phyloP scores from a whole-genome alignment of 495 filamentous ascomycete species.

The Penicillium macrosclerotiorum region DNA sequence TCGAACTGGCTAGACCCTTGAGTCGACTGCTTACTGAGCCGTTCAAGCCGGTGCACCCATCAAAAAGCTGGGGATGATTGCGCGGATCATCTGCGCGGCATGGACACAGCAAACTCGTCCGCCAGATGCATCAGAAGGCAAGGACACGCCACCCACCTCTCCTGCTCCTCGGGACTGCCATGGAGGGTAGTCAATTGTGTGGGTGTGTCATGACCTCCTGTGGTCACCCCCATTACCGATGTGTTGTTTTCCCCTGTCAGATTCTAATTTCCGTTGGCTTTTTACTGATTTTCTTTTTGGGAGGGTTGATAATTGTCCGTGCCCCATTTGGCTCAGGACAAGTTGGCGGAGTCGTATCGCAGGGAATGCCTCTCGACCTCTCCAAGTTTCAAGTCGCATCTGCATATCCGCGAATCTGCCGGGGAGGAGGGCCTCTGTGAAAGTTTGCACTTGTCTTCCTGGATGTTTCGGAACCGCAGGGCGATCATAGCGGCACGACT shows the following conservation, averaged over 20 bases:
- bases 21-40: neutral
- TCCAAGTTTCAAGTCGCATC: no score
- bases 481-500: slow-evolving; percentile 7
- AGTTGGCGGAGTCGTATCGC: no score
- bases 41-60: neutral
- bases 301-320: no score
- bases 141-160: slow-evolving; percentile 2
- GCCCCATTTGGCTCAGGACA: no score
- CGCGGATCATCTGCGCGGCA: slow-evolving; percentile 13
- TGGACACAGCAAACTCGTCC: neutral
- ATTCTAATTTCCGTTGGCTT: no score
- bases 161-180: neutral
- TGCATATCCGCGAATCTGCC: no score
- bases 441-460: slow-evolving; percentile 11
- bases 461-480: slow-evolving; percentile 18
- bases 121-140: slow-evolving; percentile 5
- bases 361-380: no score
- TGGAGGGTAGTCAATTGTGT: neutral
- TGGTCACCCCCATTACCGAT: no score
- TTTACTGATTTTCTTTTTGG: no score
- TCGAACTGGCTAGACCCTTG: neutral
- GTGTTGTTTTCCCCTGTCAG: no score
- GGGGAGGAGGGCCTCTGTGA: no score
- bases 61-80: neutral
- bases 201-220: slow-evolving; percentile 1